These are phyloP conservation scores for Plasmodium reichenowi DNA, from an alignment of 169 alveolate species.

Conservation along the genomic window DNA sequence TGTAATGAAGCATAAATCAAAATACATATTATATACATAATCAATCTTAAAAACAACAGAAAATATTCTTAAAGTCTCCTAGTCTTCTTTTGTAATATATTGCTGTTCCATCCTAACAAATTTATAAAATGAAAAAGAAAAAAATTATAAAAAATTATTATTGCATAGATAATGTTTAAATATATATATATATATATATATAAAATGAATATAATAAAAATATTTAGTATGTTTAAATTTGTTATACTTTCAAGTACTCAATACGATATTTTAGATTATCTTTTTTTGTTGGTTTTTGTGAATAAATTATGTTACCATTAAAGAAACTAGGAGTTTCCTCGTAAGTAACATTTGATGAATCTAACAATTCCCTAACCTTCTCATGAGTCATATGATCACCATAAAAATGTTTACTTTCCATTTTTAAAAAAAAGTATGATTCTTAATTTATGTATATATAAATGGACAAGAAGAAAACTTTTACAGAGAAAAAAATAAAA, in stretches of 20 bases:
- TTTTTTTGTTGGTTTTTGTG: conserved; percentile 14
- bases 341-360: conserved; percentile 47
- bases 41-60: conserved; percentile 36
- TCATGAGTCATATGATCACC: conserved; percentile 17
- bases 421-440: not conserved
- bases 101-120: conserved; percentile 71
- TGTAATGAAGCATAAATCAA: not conserved
- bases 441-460: not conserved
- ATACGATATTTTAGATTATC: conserved; percentile 46
- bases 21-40: not conserved
- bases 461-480: conserved; percentile 11
- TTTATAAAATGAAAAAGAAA: not conserved
- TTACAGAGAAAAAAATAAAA: not conserved
- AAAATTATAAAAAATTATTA: not conserved
- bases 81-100: conserved; percentile 54
- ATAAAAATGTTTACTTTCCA: conserved; percentile 47
- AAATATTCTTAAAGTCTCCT: conserved; percentile 34
- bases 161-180: not conserved
- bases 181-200: not conserved
- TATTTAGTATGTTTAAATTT: not conserved
- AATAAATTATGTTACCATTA: conserved; percentile 7
- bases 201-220: not conserved
- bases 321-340: conserved; percentile 19
- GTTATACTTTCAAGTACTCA: conserved; percentile 47
- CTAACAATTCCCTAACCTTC: conserved; percentile 19